A percentile compares a stretch with the other conserved stretches of the same genome.
phyloP scores from a whole-genome alignment of 2,329 filamentous ascomycete genomes.

The Mycosphaerella arachidis region DNA sequence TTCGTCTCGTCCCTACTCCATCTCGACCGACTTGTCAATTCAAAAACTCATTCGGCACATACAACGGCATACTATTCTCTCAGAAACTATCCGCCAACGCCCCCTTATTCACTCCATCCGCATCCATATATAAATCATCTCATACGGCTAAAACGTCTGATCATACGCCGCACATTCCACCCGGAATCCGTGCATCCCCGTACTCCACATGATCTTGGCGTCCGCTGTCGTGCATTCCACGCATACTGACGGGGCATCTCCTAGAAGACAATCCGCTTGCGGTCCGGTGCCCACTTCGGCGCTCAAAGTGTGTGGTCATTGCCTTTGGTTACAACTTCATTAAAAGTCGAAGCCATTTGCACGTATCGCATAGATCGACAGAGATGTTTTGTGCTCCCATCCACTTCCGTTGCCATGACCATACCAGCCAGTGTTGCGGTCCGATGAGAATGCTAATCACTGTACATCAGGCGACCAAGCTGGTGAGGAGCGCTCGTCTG shows the following conservation, averaged over 20 bases:
- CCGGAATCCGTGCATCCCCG: slow-evolving; percentile 10
- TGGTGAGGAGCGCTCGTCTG: not conserved
- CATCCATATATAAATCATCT: slow-evolving; percentile 12
- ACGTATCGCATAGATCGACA: slow-evolving; percentile 13
- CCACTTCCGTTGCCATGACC: slow-evolving; percentile 35
- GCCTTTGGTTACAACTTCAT: slow-evolving; percentile 4
- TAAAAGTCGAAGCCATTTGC: slow-evolving; percentile 15
- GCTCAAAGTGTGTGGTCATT: slow-evolving; percentile 8
- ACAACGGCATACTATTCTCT: slow-evolving; percentile 15
- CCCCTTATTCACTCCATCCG: slow-evolving; percentile 10
- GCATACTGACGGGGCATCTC: slow-evolving; percentile 11
- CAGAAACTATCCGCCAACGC: slow-evolving; percentile 12
- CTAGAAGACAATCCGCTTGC: slow-evolving; percentile 10
- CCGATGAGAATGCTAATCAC: slow-evolving; percentile 15
- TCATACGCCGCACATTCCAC: slow-evolving; percentile 12
- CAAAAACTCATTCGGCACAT: slow-evolving; percentile 10
- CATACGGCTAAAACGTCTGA: slow-evolving; percentile 13
- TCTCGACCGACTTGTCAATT: too few species aligned
- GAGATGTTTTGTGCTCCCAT: slow-evolving; percentile 15
- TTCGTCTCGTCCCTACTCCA: too few species aligned
- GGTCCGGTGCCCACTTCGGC: slow-evolving; percentile 12
- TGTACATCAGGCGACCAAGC: slow-evolving; percentile 9
- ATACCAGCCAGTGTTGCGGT: slow-evolving; percentile 46
- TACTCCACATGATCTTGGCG: slow-evolving; percentile 7
- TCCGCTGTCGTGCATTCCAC: slow-evolving; percentile 11